Conservation (phyloP, 768 basidiomycete genomes). For the Trametes cinnabarina region DNA sequence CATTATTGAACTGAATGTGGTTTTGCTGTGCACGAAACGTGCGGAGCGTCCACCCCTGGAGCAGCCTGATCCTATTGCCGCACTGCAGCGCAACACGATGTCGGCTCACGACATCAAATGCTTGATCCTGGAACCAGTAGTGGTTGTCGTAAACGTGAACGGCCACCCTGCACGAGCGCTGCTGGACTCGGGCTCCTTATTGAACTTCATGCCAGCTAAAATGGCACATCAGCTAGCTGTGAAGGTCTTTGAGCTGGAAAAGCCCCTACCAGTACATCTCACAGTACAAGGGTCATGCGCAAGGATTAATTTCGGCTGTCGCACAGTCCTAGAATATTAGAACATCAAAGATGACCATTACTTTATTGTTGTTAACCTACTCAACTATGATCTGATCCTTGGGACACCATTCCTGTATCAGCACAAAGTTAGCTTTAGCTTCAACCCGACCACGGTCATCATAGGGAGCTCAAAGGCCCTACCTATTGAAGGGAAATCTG, state of each 20-base stretch:
- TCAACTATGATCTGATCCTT: conserved; percentile 24
- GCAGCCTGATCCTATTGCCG: background rate
- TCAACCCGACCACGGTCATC: conserved; percentile 14
- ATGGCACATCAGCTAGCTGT: conserved; percentile 30
- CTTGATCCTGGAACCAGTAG: conserved; percentile 12
- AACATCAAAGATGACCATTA: background rate
- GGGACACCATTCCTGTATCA: conserved; percentile 29
- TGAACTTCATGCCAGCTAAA: conserved; percentile 33
- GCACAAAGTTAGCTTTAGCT: conserved; percentile 4
- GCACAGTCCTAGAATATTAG: conserved; percentile 4
- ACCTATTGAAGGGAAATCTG: background rate
- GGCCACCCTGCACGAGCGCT: conserved; percentile 19
- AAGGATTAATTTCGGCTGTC: conserved; percentile 22
- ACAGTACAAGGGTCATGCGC: conserved; percentile 32
- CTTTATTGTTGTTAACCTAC: conserved; percentile 14
- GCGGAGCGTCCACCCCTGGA: background rate
- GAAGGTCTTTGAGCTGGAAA: conserved; percentile 8
- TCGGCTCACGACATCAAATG: background rate
- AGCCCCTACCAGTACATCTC: conserved; percentile 30
- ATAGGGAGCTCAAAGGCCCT: background rate
- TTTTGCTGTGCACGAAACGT: background rate
- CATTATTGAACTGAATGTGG: background rate
- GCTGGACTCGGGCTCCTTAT: conserved; percentile 29
- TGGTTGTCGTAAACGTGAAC: conserved; percentile 21
- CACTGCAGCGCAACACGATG: conserved; percentile 11